Base-by-base conservation (phyloP, 2,329 filamentous ascomycete species). In the Didymella lethalis region DNA sequence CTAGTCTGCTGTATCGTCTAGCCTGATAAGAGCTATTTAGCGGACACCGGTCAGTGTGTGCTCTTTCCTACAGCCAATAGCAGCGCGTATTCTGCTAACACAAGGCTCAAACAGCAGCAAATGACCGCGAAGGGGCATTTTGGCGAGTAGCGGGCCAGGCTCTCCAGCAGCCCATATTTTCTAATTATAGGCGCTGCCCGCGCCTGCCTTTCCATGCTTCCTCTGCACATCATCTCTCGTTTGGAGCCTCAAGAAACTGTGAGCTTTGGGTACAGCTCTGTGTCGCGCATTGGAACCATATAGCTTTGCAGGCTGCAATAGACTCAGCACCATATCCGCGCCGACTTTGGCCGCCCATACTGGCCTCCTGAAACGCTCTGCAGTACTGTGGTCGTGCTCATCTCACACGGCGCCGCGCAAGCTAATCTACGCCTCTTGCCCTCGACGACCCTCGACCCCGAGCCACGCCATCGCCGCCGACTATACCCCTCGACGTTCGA, bases 181-280 rank as follows among this genome's bases (percentile, higher is more conserved):
- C 70, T 71, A 71, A 59, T 68, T 67, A 69, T 67, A 71, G 70
- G 65, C 53, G 59, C 53, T 51, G 60, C 56, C 57, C 65, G 61
- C 66, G 65, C 64, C 56, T 64, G 61, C 64, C 64, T 61, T 64
- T 64, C 54, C 58, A 68, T 51, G 63, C 57, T 65, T 66, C 61
- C 64, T 68, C 64, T 70, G 68, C 67, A 69, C 68, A 68, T 70
- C 62, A 60, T 53, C 66, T 51, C 50, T 59, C 56, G 14, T 64
- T 62, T 61, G 68, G 69, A 73, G 69, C 67, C 70, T 70, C 70
- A 71, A 51, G 60, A 61, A 46, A 47, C 34, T 48, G 31, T 48
- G 59, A 62, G 54, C 48, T 48, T 51, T 57, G 58, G 57, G 46
- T 32, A 54, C 56, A 52, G 57, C 58, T 60, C 53, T 57, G 64